Evolutionary conservation across 2,329 filamentous ascomycete species (phyloP), one percentile per base, ranked within the genome.

Genomic region (Diaporthe capsici): DNA sequence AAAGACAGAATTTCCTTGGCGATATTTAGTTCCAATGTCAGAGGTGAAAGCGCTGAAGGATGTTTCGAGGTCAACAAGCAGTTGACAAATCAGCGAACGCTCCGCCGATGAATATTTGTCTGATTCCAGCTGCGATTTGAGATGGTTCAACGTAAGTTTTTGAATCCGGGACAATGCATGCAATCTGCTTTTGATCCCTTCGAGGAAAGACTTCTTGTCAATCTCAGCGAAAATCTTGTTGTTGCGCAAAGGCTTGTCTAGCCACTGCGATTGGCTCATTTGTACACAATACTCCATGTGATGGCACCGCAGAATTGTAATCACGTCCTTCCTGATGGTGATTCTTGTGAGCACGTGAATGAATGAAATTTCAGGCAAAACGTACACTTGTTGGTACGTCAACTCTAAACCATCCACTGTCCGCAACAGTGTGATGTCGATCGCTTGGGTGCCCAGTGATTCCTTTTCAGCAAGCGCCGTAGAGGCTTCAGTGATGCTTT

Each of bases 291-390:
- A 37, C 61, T 67, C 44, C 4, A 2, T 15, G 17, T 34, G 9
- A 37, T 67, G 39, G 42, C 61, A 67, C 17, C 61, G 61, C 20
- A 67, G 31, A 34, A 67, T 1, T 4, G 61, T n/a, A 4, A 37
- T 10, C 5, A 67, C 4, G 25, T 49, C 44, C 5, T 51, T 67
- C 3, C 42, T 67, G 20, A 9, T 3, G 9, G 5, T 34, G 34
- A 15, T 31, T 22, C 2, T 34, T 13, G 20, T 67, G 17, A 67
- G 61, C 8, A 34, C 20, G 8, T 1, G 42, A n/a, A 34, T 7
- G 0, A 15, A 0, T 8, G 4, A 2, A 12, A 6, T 22, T 34
- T 10, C 6, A 5, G 3, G 8, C 0, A 49, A n/a, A 2, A 49
- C 61, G 49, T 25, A 65, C 61, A 67, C 15, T 9, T 67, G 61